phyloP scores from a whole-genome alignment of 352 stramenopile species.

The Phytophthora fragariae region DNA sequence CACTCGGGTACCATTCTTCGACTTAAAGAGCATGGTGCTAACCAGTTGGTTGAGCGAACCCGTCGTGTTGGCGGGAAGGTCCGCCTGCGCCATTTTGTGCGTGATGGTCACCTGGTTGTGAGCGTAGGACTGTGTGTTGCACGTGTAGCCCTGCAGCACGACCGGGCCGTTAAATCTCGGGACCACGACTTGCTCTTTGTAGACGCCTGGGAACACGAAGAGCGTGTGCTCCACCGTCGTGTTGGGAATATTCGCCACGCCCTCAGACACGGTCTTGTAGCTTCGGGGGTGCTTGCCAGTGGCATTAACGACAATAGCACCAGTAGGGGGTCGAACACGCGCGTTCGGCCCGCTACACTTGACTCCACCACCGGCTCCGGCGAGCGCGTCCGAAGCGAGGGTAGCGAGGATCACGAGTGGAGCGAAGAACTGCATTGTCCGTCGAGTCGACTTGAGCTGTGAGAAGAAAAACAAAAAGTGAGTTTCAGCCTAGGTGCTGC shows the following conservation, averaged over 20 bases:
- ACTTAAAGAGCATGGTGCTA: slow-evolving; percentile 16
- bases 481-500: background rate
- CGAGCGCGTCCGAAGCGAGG: slow-evolving; percentile 5
- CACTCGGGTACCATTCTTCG: slow-evolving; percentile 10
- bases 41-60: slow-evolving; percentile 5
- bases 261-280: slow-evolving; percentile 19
- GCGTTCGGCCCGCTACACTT: slow-evolving; percentile 20
- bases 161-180: slow-evolving; percentile 18
- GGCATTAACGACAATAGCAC: slow-evolving; percentile 22
- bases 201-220: slow-evolving; percentile 25
- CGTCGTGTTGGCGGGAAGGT: slow-evolving; percentile 6
- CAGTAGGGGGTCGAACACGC: slow-evolving; percentile 2
- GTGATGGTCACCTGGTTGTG: slow-evolving; percentile 26
- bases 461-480: slow-evolving; percentile 19
- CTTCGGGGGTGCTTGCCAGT: slow-evolving; percentile 14
- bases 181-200: slow-evolving; percentile 24
- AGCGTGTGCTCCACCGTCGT: slow-evolving; percentile 23
- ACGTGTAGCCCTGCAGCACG: slow-evolving; percentile 28
- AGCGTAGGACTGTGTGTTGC: slow-evolving; percentile 22
- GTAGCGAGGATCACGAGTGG: slow-evolving; percentile 6
- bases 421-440: slow-evolving; percentile 11
- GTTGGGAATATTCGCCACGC: slow-evolving; percentile 23
- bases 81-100: slow-evolving; percentile 18
- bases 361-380: background rate
- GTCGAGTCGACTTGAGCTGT: slow-evolving; percentile 4